These are phyloP conservation scores for Ophiostoma himal-ulmi DNA, from an alignment of 2,329 filamentous ascomycete species.

Conservation along the genomic window DNA sequence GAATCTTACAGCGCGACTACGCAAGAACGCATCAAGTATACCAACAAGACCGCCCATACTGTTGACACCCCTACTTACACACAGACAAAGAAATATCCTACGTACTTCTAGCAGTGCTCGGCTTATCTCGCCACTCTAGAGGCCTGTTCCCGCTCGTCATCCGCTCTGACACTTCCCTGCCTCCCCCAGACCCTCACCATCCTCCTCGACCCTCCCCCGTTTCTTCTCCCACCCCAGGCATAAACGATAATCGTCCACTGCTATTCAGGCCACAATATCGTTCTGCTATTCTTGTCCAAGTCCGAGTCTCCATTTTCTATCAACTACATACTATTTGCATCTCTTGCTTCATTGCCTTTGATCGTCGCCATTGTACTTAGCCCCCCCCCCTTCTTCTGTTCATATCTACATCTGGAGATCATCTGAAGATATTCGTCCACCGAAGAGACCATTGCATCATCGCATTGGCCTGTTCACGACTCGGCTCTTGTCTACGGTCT, in stretches of 20 bases:
- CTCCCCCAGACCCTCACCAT: conserved; percentile 1
- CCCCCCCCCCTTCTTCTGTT: not conserved
- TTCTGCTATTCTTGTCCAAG: not conserved
- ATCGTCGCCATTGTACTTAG: not conserved
- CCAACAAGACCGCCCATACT: not conserved
- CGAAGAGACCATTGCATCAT: conserved; percentile 1
- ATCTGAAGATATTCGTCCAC: not conserved
- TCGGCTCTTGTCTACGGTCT: not conserved
- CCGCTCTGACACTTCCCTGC: conserved; percentile 13
- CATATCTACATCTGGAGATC: not conserved
- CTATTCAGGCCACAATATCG: conserved; percentile 25
- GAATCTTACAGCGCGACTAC: not conserved
- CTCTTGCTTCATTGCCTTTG: not conserved
- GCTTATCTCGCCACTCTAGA: conserved; percentile 19
- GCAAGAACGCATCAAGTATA: not conserved
- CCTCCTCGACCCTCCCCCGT: conserved; percentile 6
- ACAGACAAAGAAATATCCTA: conserved; percentile 10
- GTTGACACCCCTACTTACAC: not conserved
- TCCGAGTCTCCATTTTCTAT: conserved; percentile 13
- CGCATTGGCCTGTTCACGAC: conserved; percentile 5
- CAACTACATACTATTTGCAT: conserved; percentile 19
- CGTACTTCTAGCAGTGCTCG: not conserved
- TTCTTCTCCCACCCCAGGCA: conserved; percentile 19
- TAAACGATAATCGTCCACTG: conserved; percentile 16
- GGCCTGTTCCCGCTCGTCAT: conserved; percentile 3